A percentile compares a stretch with the other conserved stretches of the same genome.
Evolutionary conservation across 805 yeast genomes (phyloP).

Genomic region (Debaryomyces maramus): DNA sequence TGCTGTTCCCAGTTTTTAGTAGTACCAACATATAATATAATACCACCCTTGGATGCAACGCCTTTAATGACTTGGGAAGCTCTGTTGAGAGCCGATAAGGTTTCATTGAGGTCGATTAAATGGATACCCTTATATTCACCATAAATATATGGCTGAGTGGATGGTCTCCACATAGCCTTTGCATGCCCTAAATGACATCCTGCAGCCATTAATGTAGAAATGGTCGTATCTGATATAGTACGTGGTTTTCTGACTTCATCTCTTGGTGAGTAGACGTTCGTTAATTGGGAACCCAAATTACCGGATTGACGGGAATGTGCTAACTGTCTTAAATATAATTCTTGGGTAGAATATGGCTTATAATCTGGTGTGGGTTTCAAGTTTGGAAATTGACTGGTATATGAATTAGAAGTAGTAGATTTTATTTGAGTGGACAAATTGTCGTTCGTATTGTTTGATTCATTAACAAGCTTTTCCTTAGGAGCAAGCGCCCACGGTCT

Average conservation of each 20-base stretch:
- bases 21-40: slow-evolving; percentile 82
- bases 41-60: slow-evolving; percentile 80
- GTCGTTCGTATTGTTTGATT: slow-evolving; percentile 7
- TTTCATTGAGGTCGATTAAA: slow-evolving; percentile 85
- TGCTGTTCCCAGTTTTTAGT: slow-evolving; percentile 65
- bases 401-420: slow-evolving; percentile 33
- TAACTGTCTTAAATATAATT: slow-evolving; percentile 70
- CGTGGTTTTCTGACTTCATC: slow-evolving; percentile 63
- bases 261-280: slow-evolving; percentile 68
- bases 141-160: slow-evolving; percentile 81
- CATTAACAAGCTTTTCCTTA: neutral
- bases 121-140: slow-evolving; percentile 92
- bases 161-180: slow-evolving; percentile 71
- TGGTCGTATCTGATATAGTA: slow-evolving; percentile 54
- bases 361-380: slow-evolving; percentile 59
- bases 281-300: slow-evolving; percentile 62
- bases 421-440: slow-evolving; percentile 19
- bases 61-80: slow-evolving; percentile 87
- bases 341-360: slow-evolving; percentile 74
- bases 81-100: slow-evolving; percentile 69
- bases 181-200: slow-evolving; percentile 96
- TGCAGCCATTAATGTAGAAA: slow-evolving; percentile 77
- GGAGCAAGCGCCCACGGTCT: slow-evolving; percentile 35
- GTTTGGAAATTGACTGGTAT: slow-evolving; percentile 51
- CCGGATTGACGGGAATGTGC: slow-evolving; percentile 58